phyloP scores from a whole-genome alignment of 768 basidiomycete species.

The Rhizopogon rudus region DNA sequence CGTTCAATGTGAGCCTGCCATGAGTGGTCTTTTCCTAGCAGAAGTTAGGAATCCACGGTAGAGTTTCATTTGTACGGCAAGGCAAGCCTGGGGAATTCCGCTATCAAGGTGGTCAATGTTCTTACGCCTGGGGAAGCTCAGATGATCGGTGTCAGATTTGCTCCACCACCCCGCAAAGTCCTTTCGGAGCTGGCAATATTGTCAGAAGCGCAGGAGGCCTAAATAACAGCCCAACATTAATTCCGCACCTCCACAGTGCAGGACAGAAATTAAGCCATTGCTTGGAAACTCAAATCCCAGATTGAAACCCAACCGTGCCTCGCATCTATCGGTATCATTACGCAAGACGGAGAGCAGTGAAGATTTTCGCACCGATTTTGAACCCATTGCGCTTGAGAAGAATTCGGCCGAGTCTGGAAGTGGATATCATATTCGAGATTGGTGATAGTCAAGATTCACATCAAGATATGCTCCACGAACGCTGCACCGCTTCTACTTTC shows the following conservation, averaged over 20 bases:
- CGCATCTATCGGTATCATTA: constrained; percentile 12
- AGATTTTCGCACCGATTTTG: constrained; percentile 9
- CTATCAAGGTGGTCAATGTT: constrained; percentile 34
- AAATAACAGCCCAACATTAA: constrained; percentile 47
- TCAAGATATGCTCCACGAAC: constrained; percentile 52
- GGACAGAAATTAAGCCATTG: constrained; percentile 54
- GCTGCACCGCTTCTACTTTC: constrained; percentile 59
- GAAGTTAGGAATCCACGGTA: constrained; percentile 44
- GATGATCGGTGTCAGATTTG: not conserved
- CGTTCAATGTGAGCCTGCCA: constrained; percentile 14
- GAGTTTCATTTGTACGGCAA: constrained; percentile 33
- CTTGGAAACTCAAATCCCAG: constrained; percentile 58
- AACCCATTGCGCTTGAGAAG: constrained; percentile 55
- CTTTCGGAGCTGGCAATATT: constrained; percentile 2
- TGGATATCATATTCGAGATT: constrained; percentile 61
- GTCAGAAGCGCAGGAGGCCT: constrained; percentile 18
- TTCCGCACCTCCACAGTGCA: constrained; percentile 43
- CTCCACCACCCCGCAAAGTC: not conserved
- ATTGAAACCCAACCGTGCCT: constrained; percentile 42
- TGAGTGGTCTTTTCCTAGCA: constrained; percentile 38
- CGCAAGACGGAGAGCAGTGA: constrained; percentile 6
- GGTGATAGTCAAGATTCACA: constrained; percentile 63
- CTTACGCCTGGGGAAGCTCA: constrained; percentile 26
- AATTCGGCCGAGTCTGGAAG: constrained; percentile 53
- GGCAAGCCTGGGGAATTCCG: constrained; percentile 29